Evolutionary conservation across 2,329 filamentous ascomycete genomes (phyloP).

Genomic region (Cercospora janseana): DNA sequence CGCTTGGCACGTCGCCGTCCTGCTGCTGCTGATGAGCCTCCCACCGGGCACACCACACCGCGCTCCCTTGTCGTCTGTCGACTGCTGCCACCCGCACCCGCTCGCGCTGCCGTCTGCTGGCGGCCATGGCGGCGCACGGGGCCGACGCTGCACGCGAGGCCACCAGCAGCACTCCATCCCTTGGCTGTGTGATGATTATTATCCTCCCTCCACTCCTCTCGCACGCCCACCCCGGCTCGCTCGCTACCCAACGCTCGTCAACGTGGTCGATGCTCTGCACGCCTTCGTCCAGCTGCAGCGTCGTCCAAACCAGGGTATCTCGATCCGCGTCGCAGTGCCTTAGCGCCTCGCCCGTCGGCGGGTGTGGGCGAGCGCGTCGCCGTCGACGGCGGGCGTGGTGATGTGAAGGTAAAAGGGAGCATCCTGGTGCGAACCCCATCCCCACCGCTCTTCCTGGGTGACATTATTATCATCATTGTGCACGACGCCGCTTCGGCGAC

Average conservation of each 20-base stretch:
- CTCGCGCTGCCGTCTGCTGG: conserved; percentile 5
- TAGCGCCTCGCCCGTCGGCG: conserved; percentile 22
- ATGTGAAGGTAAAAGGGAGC: conserved; percentile 18
- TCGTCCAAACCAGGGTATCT: conserved; percentile 27
- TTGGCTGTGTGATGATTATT: too few relatives aligned
- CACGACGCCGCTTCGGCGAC: conserved; percentile 20
- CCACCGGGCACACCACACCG: conserved; percentile 17
- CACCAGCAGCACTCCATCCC: too few relatives aligned
- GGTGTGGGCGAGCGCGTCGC: conserved; percentile 18
- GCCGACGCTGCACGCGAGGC: conserved; percentile 18
- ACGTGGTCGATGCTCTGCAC: conserved; percentile 20
- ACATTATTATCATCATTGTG: conserved; percentile 24
- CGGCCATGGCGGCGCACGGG: conserved; percentile 19
- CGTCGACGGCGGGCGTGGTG: conserved; percentile 14
- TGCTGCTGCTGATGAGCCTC: conserved; percentile 12
- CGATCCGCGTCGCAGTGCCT: conserved; percentile 24
- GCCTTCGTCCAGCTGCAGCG: conserved; percentile 28
- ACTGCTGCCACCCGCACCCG: conserved; percentile 14
- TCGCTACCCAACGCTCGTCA: conserved; percentile 27
- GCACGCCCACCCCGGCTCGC: conserved; percentile 19
- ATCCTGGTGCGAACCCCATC: conserved; percentile 23
- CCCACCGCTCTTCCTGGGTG: conserved; percentile 26
- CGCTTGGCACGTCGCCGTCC: too few relatives aligned
- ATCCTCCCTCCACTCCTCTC: conserved; percentile 16
- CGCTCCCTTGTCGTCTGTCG: conserved; percentile 17